phyloP scores from a whole-genome alignment of 805 yeast genomes.

The Candida glaebosa region DNA sequence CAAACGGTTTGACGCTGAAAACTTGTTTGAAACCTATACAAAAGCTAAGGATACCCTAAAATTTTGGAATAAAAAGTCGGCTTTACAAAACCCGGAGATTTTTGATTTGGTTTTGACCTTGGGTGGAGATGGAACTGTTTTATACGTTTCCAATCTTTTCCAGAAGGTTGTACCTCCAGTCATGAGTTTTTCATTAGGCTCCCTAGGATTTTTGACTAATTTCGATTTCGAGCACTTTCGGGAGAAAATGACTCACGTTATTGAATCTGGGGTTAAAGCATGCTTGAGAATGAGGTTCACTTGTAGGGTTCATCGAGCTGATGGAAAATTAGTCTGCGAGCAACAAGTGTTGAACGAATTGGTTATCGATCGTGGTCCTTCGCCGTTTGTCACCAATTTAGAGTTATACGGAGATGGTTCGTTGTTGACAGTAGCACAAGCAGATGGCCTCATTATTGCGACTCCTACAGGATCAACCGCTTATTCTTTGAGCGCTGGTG shows the following conservation, averaged over 20 bases:
- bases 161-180: conserved; percentile 48
- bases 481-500: conserved; percentile 92
- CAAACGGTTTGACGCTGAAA: conserved; percentile 58
- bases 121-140: conserved; percentile 47
- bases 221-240: conserved; percentile 75
- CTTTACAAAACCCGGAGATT: conserved; percentile 38
- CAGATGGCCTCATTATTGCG: conserved; percentile 88
- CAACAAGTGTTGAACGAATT: conserved; percentile 86
- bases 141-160: conserved; percentile 40
- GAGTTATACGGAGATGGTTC: conserved; percentile 88
- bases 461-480: conserved; percentile 98
- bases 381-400: conserved; percentile 85
- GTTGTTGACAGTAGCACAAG: conserved; percentile 83
- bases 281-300: conserved; percentile 85
- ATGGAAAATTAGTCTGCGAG: conserved; percentile 54
- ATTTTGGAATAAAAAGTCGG: conserved; percentile 68
- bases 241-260: conserved; percentile 50
- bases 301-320: conserved; percentile 59
- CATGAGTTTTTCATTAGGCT: conserved; percentile 43
- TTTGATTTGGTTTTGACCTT: conserved; percentile 44
- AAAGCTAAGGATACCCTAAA: conserved; percentile 44
- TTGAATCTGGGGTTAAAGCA: conserved; percentile 67
- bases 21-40: conserved; percentile 47
- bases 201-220: conserved; percentile 56
- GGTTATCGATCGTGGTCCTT: conserved; percentile 91